Base-by-base conservation (phyloP, 176 grass and related monocot species). In the Phyllostachys edulis region DNA sequence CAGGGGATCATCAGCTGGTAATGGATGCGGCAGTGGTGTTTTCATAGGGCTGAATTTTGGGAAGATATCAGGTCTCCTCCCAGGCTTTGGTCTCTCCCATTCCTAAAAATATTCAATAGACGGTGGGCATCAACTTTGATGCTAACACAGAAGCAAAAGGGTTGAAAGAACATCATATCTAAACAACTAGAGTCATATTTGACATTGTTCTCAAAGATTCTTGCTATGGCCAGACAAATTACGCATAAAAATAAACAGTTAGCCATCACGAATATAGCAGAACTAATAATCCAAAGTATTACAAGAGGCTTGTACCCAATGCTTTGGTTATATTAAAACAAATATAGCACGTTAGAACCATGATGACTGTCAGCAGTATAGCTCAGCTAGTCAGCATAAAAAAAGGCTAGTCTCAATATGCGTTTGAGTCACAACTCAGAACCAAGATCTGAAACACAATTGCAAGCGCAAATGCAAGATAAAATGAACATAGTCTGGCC, bases 41-140 rank as follows among this genome's bases (percentile, higher is more conserved):
- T 92, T 94, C 93, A 94, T 94, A 74, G 93, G 93, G 64, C 93
- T 94, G 26, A 94, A 94, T 72, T 94, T 87, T 57, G 93, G 90
- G 50, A 94, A 94, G 76, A 94, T 94, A 73, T 94, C 90, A 57
- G 93, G 90, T 81, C 93, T 90, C 61, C 93, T 92, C 9, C 90
- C 88, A 88, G 93, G 93, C 67, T 94, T 94, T 2, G 87, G 90
- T 51, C 67, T 92, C 56, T 94, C 93, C 93, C 93, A 95, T 54
- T 95, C 93, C 93, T 94, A 70, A 46, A 66, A 63, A 62, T 52
- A 47, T 85, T 45, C 15, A 81, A 46, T 57, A 64, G 17, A 72
- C 4, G 15, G 17, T 4, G 67, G 15, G 46, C 24, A 87, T 85
- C 12, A 90, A 60, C 21, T 17, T 63, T 55, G 47, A 44, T 50